These are phyloP conservation scores for Cryphonectria radicalis DNA, from an alignment of 2,329 filamentous ascomycete genomes.

Conservation along the genomic window DNA sequence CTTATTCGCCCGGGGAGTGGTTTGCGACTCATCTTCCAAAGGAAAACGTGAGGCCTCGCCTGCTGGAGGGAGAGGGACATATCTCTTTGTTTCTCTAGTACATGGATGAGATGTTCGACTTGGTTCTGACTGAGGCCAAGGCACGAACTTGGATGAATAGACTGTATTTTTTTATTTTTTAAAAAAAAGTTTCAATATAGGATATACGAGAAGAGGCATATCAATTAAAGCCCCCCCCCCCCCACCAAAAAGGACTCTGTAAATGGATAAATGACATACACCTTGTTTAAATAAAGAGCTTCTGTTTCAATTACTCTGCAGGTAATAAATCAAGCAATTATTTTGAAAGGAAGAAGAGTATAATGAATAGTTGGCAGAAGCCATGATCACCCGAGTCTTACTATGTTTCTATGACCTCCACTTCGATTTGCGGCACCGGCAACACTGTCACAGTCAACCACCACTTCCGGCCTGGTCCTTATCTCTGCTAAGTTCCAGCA, in stretches of 20 bases:
- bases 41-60: constrained; percentile 28
- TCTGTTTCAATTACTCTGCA: neutral
- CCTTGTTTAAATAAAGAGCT: neutral
- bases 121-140: neutral
- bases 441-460: neutral
- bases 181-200: no score
- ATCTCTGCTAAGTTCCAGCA: neutral
- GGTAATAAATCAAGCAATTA: neutral
- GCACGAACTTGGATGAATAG: neutral
- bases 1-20: constrained; percentile 34
- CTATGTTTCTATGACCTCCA: neutral
- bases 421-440: neutral
- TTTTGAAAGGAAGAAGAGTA: neutral
- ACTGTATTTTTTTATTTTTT: no score
- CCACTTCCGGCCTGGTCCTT: neutral
- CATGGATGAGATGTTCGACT: constrained; percentile 20
- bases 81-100: constrained; percentile 18
- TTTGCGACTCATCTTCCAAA: constrained; percentile 32
- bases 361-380: neutral
- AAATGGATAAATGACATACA: neutral
- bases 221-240: no score
- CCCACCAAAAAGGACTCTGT: no score
- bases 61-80: constrained; percentile 33
- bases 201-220: no score
- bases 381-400: neutral